Evolutionary conservation across 2,329 filamentous ascomycete species (phyloP), one percentile per base, ranked within the genome.

Genomic region (Massarina eburnea): DNA sequence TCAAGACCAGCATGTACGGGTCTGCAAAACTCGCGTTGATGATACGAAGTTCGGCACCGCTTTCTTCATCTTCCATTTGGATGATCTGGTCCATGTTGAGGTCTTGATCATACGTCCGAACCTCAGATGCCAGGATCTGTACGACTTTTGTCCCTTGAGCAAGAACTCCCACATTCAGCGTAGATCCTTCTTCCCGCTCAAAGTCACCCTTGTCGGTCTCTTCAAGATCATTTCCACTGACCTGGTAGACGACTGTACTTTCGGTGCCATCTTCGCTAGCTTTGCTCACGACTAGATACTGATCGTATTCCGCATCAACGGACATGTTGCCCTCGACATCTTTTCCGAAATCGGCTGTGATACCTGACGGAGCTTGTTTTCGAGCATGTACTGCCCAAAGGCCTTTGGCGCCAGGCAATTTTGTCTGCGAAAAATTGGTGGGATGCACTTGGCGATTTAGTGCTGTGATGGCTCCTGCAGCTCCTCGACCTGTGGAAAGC

Each of bases 71-170:
- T 51, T 89, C 82, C 80, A 97, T 90, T 1, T 91, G 90, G 39
- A 96, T 80, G 43, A 99, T 97, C 62, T 97, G 92, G 36, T 86
- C 85, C 42, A 99, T 79, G 9, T 87, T 89, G 48, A 99, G 81
- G 68, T 95, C 89, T 70, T 86, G 86, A 67, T 97, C 91, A 59
- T 96, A 99, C 50, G 87, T 92, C 48, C 92, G 82, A 19, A 97
- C 83, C 62, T 97, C 92, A 1, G 85, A 89, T 54, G 86, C 88
- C 42, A 96, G 77, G 2, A 96, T 86, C 64, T 97, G 94, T 14
- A 97, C 85, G 26, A 97, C 85, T 47, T 90, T 83, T 64, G 82
- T 88, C 49, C 88, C 84, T 41, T 82, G 82, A n/a, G 87, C 88
- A 69, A 99, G 82, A 0, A 86, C 88, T 14, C 89, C 89, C 15